A percentile compares a stretch with the other conserved stretches of the same genome.
phyloP scores from a whole-genome alignment of 768 basidiomycete species.

The Symmetrospora coprosmae region DNA sequence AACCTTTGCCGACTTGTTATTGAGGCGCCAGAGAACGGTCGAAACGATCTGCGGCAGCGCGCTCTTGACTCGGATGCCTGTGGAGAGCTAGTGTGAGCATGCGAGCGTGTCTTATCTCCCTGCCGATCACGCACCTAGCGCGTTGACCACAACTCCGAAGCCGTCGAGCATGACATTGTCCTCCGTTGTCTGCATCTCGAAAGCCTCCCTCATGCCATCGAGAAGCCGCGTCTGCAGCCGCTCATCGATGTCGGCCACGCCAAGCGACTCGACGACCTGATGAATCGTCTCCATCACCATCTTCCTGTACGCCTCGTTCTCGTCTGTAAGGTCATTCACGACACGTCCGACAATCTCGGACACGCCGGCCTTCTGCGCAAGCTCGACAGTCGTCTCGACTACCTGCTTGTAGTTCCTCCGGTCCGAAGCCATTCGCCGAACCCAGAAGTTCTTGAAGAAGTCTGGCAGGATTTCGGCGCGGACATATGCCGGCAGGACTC shows the following conservation, averaged over 20 bases:
- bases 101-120: too few species aligned
- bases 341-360: slow-evolving; percentile 83
- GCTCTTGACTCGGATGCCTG: slow-evolving; percentile 86
- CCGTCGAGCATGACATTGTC: slow-evolving; percentile 99
- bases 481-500: slow-evolving; percentile 88
- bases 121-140: slow-evolving; percentile 50
- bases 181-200: slow-evolving; percentile 98
- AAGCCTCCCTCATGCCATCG: slow-evolving; percentile 96
- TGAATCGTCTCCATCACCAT: slow-evolving; percentile 99
- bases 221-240: slow-evolving; percentile 83
- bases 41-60: slow-evolving; percentile 98
- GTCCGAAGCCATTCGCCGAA: slow-evolving; percentile 66
- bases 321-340: slow-evolving; percentile 71
- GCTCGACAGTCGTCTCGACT: slow-evolving; percentile 95
- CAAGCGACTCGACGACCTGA: slow-evolving; percentile 79
- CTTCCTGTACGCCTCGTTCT: slow-evolving; percentile 48
- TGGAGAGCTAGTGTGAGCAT: background rate
- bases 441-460: slow-evolving; percentile 99
- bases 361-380: slow-evolving; percentile 92
- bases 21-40: slow-evolving; percentile 94
- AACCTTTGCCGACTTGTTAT: slow-evolving; percentile 99
- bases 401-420: slow-evolving; percentile 90
- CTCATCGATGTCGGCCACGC: slow-evolving; percentile 96
- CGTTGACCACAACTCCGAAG: slow-evolving; percentile 93
- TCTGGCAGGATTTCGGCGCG: slow-evolving; percentile 96